Conservation (phyloP, 352 stramenopile genomes). For the Globisporangium parvum region DNA sequence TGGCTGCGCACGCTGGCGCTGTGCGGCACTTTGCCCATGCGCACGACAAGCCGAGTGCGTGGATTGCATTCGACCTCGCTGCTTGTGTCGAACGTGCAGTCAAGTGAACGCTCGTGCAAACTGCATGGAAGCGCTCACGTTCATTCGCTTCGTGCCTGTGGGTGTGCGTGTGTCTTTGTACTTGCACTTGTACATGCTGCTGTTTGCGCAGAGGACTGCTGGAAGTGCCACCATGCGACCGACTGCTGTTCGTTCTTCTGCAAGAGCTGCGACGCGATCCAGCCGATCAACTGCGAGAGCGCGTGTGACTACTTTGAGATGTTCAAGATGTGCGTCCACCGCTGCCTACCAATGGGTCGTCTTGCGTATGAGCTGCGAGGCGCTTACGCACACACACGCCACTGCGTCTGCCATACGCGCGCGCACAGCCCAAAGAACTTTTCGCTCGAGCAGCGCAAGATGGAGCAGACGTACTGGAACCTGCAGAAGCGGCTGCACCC, state of each 20-base stretch:
- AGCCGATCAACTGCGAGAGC: conserved; percentile 46
- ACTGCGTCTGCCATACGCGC: not conserved
- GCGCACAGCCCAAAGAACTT: conserved; percentile 64
- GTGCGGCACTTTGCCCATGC: conserved; percentile 17
- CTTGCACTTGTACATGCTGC: too few species aligned
- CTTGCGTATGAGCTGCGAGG: not conserved
- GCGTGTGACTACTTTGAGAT: conserved; percentile 86
- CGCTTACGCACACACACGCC: not conserved
- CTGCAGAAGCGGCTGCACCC: conserved; percentile 82
- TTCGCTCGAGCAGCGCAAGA: conserved; percentile 68
- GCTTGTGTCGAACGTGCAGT: not conserved
- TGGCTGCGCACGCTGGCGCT: conserved; percentile 8
- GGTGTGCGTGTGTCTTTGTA: not conserved
- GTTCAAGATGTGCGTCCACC: conserved; percentile 70
- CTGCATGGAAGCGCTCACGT: not conserved
- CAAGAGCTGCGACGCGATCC: conserved; percentile 69
- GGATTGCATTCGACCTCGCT: not conserved
- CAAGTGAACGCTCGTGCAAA: not conserved
- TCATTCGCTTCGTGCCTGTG: not conserved
- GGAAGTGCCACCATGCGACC: conserved; percentile 79
- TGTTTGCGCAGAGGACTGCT: conserved; percentile 36
- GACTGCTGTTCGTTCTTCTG: conserved; percentile 85
- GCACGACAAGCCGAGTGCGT: conserved; percentile 20
- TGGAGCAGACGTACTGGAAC: conserved; percentile 86
- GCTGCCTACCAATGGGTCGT: too few species aligned